phyloP scores from a whole-genome alignment of 139 green algal genomes.

The Spirogloea muscicola region DNA sequence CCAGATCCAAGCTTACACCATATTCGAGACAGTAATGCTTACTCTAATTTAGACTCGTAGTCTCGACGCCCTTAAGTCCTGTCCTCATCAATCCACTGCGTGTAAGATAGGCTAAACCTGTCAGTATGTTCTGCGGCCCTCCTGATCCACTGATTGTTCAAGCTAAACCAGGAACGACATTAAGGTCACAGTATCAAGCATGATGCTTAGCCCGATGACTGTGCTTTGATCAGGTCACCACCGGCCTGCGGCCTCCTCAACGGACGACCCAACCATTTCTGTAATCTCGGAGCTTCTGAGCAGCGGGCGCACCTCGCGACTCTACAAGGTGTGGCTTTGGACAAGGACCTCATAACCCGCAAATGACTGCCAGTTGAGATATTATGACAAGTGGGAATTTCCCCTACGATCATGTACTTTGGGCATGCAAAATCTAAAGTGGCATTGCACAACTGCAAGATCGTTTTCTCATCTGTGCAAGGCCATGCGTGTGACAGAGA shows the following conservation, averaged over 20 bases:
- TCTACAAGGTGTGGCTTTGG: constrained; percentile 43
- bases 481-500: neutral
- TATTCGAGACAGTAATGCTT: constrained; percentile 6
- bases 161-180: neutral
- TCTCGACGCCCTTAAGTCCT: neutral
- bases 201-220: neutral
- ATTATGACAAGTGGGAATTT: too few relatives aligned
- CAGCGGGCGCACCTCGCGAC: constrained; percentile 54
- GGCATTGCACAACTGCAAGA: too few relatives aligned
- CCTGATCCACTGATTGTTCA: neutral
- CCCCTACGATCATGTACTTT: too few relatives aligned
- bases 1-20: neutral
- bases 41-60: neutral
- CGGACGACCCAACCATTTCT: neutral
- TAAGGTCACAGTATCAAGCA: too few relatives aligned
- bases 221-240: constrained; percentile 56
- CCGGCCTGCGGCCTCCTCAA: constrained; percentile 50
- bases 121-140: neutral
- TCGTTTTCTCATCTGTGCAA: neutral
- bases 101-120: too few relatives aligned
- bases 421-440: too few relatives aligned
- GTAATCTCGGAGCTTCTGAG: constrained; percentile 57
- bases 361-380: too few relatives aligned
- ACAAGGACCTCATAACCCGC: neutral
- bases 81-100: neutral